Evolutionary conservation across 2,329 filamentous ascomycete genomes (phyloP), one percentile per base, ranked within the genome.

Genomic region (Neocatenulostroma microsporum): DNA sequence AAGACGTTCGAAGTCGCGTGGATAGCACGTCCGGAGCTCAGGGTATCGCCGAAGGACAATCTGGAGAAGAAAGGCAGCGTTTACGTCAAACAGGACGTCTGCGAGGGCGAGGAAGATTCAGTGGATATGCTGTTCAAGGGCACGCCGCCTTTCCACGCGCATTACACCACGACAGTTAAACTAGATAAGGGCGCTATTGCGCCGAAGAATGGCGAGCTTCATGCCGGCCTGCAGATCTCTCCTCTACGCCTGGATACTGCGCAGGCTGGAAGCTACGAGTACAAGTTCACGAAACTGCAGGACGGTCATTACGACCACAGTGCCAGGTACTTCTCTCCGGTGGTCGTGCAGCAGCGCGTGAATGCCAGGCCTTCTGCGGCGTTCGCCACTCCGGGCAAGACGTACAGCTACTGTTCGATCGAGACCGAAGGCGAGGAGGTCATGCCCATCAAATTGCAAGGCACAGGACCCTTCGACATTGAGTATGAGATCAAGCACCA

Each of bases 401-500:
- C 85, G 1, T 95, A 95, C 69, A 94, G 91, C 58, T 94, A 89
- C 62, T 98, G 91, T 64, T 82, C 87, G 58, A 80, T 87, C 31
- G 85, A 94, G 51, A 75, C 82, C 34, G 77, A 80, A 21, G 56
- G 56, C 23, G 85, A 93, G 52, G 88, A 98, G 54, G 78, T 76
- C 26, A 94, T 98, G 37, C 88, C 89, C 0, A 82, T 98, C 41
- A 80, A 76, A 2, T 72, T 98, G 13, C 82, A 82, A 41, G 91
- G 91, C 25, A 70, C 81, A 12, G 78, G 89, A 5, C 91, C 91
- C 0, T 98, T 98, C 66, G 81, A 80, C 31, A 69, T 98, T 4
- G 91, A 96, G 58, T 74, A 96, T 17, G 87, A 89, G 54, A 85
- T 98, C 62, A 94, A 88, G 64, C 89, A 96, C 53, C 83, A 93